These are phyloP conservation scores for Diaporthe sp. DNA, from an alignment of 2,329 filamentous ascomycete genomes.

Conservation along the genomic window DNA sequence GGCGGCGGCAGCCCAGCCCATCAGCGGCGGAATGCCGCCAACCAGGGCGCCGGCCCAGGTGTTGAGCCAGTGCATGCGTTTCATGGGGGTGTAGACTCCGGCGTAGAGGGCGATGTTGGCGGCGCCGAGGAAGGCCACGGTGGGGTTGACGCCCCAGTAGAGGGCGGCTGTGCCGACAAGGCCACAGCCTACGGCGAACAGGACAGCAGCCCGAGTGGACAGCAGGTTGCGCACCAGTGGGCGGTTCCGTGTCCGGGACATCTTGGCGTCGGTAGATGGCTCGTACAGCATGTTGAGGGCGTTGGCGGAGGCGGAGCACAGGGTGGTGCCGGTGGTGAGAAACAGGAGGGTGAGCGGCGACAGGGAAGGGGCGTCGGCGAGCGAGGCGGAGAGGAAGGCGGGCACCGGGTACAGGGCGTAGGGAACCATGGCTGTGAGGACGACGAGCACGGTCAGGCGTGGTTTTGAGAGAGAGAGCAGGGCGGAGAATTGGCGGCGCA, in stretches of 20 bases:
- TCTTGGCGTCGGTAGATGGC: conserved; percentile 88
- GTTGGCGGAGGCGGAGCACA: conserved; percentile 93
- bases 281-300: conserved; percentile 98
- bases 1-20: conserved; percentile 97
- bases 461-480: conserved; percentile 96
- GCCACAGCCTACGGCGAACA: conserved; percentile 85
- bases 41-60: conserved; percentile 96
- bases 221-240: conserved; percentile 89
- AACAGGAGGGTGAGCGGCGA: conserved; percentile 93
- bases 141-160: conserved; percentile 94
- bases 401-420: conserved; percentile 96
- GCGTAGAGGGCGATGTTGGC: conserved; percentile 92
- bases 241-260: conserved; percentile 92
- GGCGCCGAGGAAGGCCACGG: conserved; percentile 86
- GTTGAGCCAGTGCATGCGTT: conserved; percentile 87
- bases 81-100: conserved; percentile 92
- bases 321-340: conserved; percentile 88
- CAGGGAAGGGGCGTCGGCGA: conserved; percentile 80
- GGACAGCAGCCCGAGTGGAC: conserved; percentile 76
- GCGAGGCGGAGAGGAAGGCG: conserved; percentile 78
- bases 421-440: conserved; percentile 89
- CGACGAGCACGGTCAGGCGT: conserved; percentile 89
- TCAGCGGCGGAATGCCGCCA: conserved; percentile 92
- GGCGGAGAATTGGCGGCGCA: conserved; percentile 79
- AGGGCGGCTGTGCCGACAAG: conserved; percentile 78